Base-by-base conservation (phyloP, 176 grass and related monocot genomes). In the Oryza australiensis region DNA sequence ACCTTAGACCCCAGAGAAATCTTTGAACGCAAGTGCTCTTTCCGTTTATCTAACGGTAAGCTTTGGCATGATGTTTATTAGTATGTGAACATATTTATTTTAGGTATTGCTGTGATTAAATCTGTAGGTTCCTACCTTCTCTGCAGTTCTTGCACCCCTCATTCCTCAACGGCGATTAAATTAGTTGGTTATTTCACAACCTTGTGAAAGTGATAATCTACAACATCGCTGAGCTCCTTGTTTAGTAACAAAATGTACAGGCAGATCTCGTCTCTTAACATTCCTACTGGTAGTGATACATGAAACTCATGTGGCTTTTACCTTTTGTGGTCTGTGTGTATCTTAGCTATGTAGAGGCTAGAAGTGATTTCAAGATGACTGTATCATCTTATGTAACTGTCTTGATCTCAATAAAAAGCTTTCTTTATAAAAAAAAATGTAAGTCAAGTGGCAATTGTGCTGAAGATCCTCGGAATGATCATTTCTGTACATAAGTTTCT, bases 21-120 rank as follows among this genome's bases (percentile, higher is more conserved):
- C 62, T 94, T 97, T 77, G 55, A 68, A 66, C 74, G 16, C 16
- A 92, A 97, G 60, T 66, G 71, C 51, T 91, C 87, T 86, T 94
- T 90, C 70, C 70, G 64, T 74, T 55, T 91, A 77, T 81, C 34
- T 74, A 82, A 94, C 75, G 94, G 91, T 97, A 84, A 86, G 62
- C 43, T 76, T 62, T 55, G 48, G 2, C 76, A 74, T 40, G 79
- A 29, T 55, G 34, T 49, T 40, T 26, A 35, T 26, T 27, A 74
- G 38, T 62, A 49, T 22, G 29, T 48, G 4, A 14, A 43, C 8
- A 28, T 59, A 27, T 74, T 27, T 62, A 29, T 68, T 62, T 64
- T 28, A 26, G 51, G 71, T 12, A 64, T 81, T 62, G 8, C 5
- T 55, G 24, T 77, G 80, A 64, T 81, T 87, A 72, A 80, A 81